phyloP scores from a whole-genome alignment of 1,284 basidiomycete genomes.

The Exobasidium cylindrosporum region DNA sequence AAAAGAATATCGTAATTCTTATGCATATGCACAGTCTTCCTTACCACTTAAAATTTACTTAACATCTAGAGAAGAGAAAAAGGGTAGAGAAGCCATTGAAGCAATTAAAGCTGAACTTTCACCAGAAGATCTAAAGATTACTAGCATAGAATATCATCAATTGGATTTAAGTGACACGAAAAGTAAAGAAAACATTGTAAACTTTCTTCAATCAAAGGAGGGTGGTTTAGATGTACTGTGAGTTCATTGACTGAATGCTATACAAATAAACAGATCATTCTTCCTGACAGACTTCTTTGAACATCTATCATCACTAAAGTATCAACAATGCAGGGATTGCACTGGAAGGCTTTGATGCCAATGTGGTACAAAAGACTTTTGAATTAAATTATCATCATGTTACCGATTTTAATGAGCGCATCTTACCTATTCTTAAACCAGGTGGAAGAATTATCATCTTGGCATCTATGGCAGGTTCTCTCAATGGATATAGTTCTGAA shows the following conservation, averaged over 20 bases:
- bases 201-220: slow-evolving; percentile 22
- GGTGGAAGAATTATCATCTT: slow-evolving; percentile 37
- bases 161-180: slow-evolving; percentile 29
- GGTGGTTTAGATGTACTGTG: slow-evolving; percentile 14
- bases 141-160: slow-evolving; percentile 19
- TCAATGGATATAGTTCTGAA: slow-evolving; percentile 30
- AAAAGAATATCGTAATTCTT: slow-evolving; percentile 31
- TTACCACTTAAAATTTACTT: slow-evolving; percentile 42
- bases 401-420: slow-evolving; percentile 27
- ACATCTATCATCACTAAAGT: too few species aligned
- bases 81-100: slow-evolving; percentile 41
- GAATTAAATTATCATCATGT: slow-evolving; percentile 47
- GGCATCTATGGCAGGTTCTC: slow-evolving; percentile 38
- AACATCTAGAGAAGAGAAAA: slow-evolving; percentile 31
- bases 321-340: slow-evolving; percentile 52
- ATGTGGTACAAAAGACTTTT: slow-evolving; percentile 46
- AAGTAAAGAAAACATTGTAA: slow-evolving; percentile 21
- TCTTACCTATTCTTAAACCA: slow-evolving; percentile 26
- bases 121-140: slow-evolving; percentile 19
- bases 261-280: slow-evolving; percentile 25
- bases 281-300: slow-evolving; percentile 45
- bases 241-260: slow-evolving; percentile 29
- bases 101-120: slow-evolving; percentile 32
- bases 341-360: slow-evolving; percentile 39
- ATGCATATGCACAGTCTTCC: slow-evolving; percentile 18